Conservation (phyloP, 257 asterid genomes). For the Penstemon newberryi region DNA sequence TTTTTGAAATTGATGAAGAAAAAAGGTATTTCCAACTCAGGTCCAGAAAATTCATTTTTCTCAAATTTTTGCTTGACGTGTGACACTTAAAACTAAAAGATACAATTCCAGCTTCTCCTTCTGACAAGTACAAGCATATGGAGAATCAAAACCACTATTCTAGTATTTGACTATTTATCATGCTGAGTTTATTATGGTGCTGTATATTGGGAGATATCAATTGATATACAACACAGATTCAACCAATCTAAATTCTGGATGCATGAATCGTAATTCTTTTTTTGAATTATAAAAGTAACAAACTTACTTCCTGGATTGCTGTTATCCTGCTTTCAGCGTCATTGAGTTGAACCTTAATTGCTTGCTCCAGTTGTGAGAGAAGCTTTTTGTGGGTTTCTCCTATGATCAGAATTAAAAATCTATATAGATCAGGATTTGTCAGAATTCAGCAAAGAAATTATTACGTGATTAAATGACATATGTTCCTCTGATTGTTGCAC, state of each 20-base stretch:
- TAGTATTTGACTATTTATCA: conserved; percentile 6
- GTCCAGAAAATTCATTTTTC: not conserved
- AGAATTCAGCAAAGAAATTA: conserved; percentile 17
- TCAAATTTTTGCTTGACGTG: not conserved
- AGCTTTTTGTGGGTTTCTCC: conserved; percentile 62
- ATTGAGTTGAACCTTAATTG: conserved; percentile 55
- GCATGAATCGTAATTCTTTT: not conserved
- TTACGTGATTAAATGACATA: conserved; percentile 23
- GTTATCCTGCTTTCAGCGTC: conserved; percentile 70
- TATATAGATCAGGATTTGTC: conserved; percentile 18
- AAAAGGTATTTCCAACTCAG: not conserved
- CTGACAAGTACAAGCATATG: conserved; percentile 5
- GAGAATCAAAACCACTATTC: conserved; percentile 18
- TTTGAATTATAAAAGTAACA: conserved; percentile 24
- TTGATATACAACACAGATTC: conserved; percentile 18
- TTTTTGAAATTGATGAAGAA: not conserved
- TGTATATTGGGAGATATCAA: not conserved
- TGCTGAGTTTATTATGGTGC: conserved; percentile 5
- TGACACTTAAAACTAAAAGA: not conserved
- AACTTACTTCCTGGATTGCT: conserved; percentile 67
- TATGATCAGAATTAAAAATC: conserved; percentile 32
- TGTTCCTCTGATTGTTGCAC: not conserved
- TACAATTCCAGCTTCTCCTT: conserved; percentile 4
- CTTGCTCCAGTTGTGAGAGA: conserved; percentile 65
- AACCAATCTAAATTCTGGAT: conserved; percentile 21